Base-by-base conservation (phyloP, 2,329 filamentous ascomycete species). In the Diaporthe amygdali region DNA sequence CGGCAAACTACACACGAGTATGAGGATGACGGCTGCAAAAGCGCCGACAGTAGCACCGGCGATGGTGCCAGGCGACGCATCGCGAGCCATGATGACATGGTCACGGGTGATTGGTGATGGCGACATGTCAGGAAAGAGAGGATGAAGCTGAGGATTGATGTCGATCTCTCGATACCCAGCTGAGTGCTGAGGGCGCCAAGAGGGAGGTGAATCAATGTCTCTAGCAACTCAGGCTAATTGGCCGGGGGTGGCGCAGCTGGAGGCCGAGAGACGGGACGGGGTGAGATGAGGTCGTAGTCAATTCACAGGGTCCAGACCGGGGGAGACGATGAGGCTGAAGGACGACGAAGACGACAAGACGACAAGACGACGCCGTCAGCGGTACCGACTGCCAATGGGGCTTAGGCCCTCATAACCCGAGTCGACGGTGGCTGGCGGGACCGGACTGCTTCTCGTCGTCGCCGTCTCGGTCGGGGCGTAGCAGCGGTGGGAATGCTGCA, bases 11-110 rank as follows among this genome's bases (percentile, higher is more conserved):
- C 80, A 79, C 30, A 82, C 70, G 27, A 80, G 72, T 44, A 82
- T 74, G 66, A 81, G 61, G 22, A 76, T 68, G 64, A 75, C 74
- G 66, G 77, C 81, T 37, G 77, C 71, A 22, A 79, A 75, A 37
- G 75, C 76, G n/a, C 79, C 81, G 68, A 82, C 74, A 70, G 78
- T 77, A 69, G 76, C 77, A 56, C 80, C 81, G 47, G 79, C 81
- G 59, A 82, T 79, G 71, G 75, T 77, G 66, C 81, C 79, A 20
- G 70, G 51, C 20, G 72, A 70, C 25, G 55, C 55, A 15, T 34
- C 61, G 61, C 72, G 70, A 39, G 70, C 70, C 72, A 72, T 67
- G 72, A 73, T 56, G 49, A 68, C 71, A 70, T 72, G 71, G 68
- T 64, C 71, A 44, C 56, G 63, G 51, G 56, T 51, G 56, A 47